phyloP scores from a whole-genome alignment of 169 alveolate species.

The Eimeria brunetti region DNA sequence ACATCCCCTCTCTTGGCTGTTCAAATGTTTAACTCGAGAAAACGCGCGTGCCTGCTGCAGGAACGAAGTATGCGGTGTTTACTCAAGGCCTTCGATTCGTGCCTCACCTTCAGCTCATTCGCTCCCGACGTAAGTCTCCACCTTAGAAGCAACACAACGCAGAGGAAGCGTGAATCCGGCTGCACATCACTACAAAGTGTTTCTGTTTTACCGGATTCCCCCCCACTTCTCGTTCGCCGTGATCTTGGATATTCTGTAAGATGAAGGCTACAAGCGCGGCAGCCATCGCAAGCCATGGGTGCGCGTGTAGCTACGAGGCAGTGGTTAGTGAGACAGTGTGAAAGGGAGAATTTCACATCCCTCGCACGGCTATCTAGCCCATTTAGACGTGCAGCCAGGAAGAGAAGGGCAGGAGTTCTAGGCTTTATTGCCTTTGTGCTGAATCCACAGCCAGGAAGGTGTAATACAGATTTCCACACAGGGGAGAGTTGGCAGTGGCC shows the following conservation, averaged over 20 bases:
- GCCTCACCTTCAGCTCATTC: conserved; percentile 51
- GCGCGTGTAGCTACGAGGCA: background rate
- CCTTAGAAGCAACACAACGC: background rate
- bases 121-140: conserved; percentile 41
- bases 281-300: background rate
- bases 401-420: background rate
- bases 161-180: background rate
- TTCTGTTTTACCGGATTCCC: no score
- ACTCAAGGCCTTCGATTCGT: conserved; percentile 17
- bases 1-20: background rate
- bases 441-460: background rate
- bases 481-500: background rate
- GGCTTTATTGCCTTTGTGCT: background rate
- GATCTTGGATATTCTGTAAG: background rate
- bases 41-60: conserved; percentile 1
- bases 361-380: background rate
- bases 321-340: background rate
- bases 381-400: background rate
- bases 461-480: background rate
- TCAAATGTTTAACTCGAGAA: background rate
- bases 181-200: background rate
- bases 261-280: background rate
- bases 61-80: conserved; percentile 29
- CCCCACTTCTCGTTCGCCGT: background rate
- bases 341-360: background rate